Evolutionary conservation across 2,329 filamentous ascomycete genomes (phyloP).

Genomic region (Tolypocladium ophioglossoides): DNA sequence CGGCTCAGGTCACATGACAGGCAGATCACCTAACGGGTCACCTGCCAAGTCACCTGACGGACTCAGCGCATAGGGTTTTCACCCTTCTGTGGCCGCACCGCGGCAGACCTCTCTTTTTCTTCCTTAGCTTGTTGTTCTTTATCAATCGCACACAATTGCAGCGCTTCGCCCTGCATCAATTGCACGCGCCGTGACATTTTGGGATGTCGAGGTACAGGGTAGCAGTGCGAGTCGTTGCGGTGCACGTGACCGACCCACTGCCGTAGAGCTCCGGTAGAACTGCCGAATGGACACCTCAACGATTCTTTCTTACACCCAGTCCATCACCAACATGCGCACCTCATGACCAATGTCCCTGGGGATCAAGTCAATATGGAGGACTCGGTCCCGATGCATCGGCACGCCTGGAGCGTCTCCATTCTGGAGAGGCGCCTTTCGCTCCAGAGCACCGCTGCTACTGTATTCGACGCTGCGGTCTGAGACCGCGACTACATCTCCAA

Average conservation of each 20-base stretch:
- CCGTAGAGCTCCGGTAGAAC: background rate
- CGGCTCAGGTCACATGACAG: no score
- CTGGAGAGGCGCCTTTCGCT: conserved; percentile 10
- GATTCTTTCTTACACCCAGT: background rate
- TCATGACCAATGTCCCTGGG: conserved; percentile 36
- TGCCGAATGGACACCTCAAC: background rate
- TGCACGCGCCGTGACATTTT: no score
- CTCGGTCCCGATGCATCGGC: conserved; percentile 22
- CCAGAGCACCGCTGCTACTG: conserved; percentile 1
- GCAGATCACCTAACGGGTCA: no score
- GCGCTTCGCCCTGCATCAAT: no score
- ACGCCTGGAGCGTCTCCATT: conserved; percentile 11
- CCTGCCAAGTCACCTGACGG: no score
- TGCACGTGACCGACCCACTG: background rate
- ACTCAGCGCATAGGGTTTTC: no score
- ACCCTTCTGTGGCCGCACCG: no score
- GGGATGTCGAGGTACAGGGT: background rate
- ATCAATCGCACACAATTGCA: no score
- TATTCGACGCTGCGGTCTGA: background rate
- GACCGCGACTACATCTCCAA: background rate
- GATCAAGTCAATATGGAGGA: conserved; percentile 32
- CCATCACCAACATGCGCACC: conserved; percentile 18
- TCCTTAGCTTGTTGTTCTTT: no score
- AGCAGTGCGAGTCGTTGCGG: background rate
- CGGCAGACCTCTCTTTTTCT: no score